Percentiles rank a stretch among this genome's conserved stretches.
These are phyloP conservation scores for Alternaria metachromatica DNA, from an alignment of 2,329 filamentous ascomycete species.

Conservation along the genomic window DNA sequence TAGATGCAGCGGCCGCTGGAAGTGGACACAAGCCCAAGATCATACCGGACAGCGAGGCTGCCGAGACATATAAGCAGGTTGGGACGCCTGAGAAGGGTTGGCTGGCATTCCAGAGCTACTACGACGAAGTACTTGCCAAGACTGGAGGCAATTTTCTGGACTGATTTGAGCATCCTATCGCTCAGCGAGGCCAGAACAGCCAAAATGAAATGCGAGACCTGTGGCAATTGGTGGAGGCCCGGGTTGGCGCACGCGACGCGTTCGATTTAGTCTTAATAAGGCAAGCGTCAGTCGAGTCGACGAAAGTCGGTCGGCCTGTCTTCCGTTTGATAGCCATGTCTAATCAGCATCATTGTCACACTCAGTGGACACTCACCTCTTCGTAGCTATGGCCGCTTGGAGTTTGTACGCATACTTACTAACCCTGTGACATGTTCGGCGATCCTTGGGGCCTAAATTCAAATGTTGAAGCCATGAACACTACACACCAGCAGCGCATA, in stretches of 20 bases:
- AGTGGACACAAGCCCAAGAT: conserved; percentile 51
- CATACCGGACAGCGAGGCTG: conserved; percentile 51
- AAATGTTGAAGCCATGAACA: not conserved
- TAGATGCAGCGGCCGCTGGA: conserved; percentile 49
- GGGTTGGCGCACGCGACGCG: not conserved
- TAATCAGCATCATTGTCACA: not conserved
- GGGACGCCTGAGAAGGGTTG: conserved; percentile 60
- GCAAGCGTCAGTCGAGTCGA: not conserved
- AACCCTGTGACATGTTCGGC: not conserved
- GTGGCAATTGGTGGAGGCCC: not conserved
- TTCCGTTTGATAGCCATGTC: not conserved
- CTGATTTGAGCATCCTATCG: conserved; percentile 11
- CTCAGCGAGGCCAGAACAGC: not conserved
- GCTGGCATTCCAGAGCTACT: conserved; percentile 62
- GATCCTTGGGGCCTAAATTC: not conserved
- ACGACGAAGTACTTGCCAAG: conserved; percentile 60
- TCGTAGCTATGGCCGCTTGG: not conserved
- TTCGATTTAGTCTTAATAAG: not conserved
- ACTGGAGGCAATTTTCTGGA: conserved; percentile 59
- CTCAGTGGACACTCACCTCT: not conserved
- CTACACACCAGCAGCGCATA: not conserved
- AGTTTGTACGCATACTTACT: not conserved
- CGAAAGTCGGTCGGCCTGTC: not conserved
- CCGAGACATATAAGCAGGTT: conserved; percentile 50
- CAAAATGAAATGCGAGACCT: not conserved